Evolutionary conservation across 306 rosid genomes (phyloP), one percentile per base, ranked within the genome.

Genomic region (Trifolium fragiferum): DNA sequence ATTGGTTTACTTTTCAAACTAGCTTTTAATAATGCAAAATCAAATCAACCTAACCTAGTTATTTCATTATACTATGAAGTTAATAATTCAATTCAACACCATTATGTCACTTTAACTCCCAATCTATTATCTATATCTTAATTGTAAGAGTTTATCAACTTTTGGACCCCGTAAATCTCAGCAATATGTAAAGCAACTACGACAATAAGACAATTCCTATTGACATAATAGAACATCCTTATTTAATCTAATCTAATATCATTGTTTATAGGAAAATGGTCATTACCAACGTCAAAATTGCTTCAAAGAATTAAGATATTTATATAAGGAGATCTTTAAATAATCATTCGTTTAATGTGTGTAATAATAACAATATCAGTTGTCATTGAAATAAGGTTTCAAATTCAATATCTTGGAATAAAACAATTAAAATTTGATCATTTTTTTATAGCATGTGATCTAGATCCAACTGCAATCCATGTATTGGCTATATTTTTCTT

Each of bases 1-100:
- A 51, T 27, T 20, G 12, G 21, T 30, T 49, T 74, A 68, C 66
- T 59, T 74, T 80, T 73, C 10, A 65, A 62, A 25, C 13, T 38
- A 8, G 5, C 62, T 47, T 46, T 46, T 72, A 65, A 67, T 53
- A 35, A 49, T 10, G 9, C 16, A 18, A n/a, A 32, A 15, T 37
- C 3, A 2, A 37, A 32, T 27, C 8, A 1, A 43, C 41, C 66
- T 30, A 60, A 30, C 41, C 20, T 60, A 2, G 5, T 30, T n/a
- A 7, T 37, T 33, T 33, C 1, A 37, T 8, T 0, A 30, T 30
- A 4, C 4, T 13, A 14, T 13, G 11, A 15, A 30, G 38, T 18
- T 47, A 59, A 74, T 74, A 59, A 59, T 73, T 66, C 46, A 47
- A 59, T 16, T 27, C 40, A 57, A 57, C 12, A 57, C 5, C 16